Base-by-base conservation (phyloP, 2,329 filamentous ascomycete genomes). In the Phialophora macrospora region DNA sequence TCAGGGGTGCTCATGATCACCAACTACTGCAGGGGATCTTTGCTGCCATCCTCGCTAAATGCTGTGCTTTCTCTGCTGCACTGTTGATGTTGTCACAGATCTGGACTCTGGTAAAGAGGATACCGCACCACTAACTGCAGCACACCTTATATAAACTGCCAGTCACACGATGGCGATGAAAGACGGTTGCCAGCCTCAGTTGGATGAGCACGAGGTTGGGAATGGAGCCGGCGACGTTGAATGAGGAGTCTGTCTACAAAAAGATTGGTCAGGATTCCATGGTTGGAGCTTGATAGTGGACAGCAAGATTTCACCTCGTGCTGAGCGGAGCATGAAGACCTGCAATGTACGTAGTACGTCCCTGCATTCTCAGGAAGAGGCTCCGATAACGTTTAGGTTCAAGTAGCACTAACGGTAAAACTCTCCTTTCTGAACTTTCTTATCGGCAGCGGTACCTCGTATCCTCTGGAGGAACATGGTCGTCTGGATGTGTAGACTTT, bases 21-120 rank as follows among this genome's bases (percentile, higher is more conserved):
- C 26, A 30, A 34, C 26, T 55, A 54, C 57, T 64, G 62, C 62
- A 61, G 54, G 62, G 57, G 62, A 60, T 48, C 57, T 55, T 54
- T 24, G 46, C n/a, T 28, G 32, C 8, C 49, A 55, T 49, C 55
- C 30, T 48, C 48, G 62, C 34, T 46, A 32, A 38, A 38, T 28
- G 20, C 48, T 51, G 20, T 9, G 14, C 22, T 51, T 51, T 22
- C 24, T 51, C 46, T 49, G 9, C 48, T 26, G 22, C 48, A 6
- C 20, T 5, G 38, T 44, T 44, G 38, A 44, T 44, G 38, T 44
- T 44, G 7, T 44, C 38, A n/a, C 38, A 2, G 12, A 20, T 44
- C 38, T 44, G 38, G 14, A n/a, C 38, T 44, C 2, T 20, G 38
- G 17, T n/a, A 8, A 20, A 44, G 38, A 44, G 38, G 14, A 44